Evolutionary conservation across 2,329 filamentous ascomycete genomes (phyloP).

Genomic region (Sporothrix dimorphospora): DNA sequence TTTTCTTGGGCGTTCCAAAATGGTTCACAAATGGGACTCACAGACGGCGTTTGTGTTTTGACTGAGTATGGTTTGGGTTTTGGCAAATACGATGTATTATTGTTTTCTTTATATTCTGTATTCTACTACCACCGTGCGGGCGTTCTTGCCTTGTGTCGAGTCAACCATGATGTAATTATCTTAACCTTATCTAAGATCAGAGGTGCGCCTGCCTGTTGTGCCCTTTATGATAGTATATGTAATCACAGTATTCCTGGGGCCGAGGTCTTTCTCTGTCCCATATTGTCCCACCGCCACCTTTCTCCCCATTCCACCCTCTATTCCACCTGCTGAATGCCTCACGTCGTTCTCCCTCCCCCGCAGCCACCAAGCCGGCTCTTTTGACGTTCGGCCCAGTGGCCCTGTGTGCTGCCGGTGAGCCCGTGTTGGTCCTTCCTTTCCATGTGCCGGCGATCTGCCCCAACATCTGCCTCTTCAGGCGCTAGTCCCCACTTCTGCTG

Average conservation of each 20-base stretch:
- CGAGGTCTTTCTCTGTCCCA: neutral
- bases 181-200: no score
- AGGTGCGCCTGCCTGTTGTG: neutral
- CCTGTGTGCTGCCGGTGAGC: neutral
- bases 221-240: neutral
- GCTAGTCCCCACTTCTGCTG: neutral
- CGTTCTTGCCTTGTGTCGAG: neutral
- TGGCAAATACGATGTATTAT: conserved; percentile 21
- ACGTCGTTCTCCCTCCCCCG: neutral
- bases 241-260: neutral
- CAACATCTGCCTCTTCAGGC: neutral
- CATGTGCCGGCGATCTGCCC: neutral
- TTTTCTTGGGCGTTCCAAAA: conserved; percentile 21
- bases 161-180: neutral
- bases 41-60: conserved; percentile 26
- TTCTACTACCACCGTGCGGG: neutral
- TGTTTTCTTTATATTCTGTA: neutral
- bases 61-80: conserved; percentile 1
- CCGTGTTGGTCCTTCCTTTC: neutral
- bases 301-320: neutral
- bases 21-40: conserved; percentile 20
- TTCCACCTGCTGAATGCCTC: neutral
- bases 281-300: neutral
- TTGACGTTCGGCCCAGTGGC: neutral
- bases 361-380: neutral